These are phyloP conservation scores for Glomus cerebriforme DNA, from an alignment of 192 early-diverging fungal genomes.

Conservation along the genomic window DNA sequence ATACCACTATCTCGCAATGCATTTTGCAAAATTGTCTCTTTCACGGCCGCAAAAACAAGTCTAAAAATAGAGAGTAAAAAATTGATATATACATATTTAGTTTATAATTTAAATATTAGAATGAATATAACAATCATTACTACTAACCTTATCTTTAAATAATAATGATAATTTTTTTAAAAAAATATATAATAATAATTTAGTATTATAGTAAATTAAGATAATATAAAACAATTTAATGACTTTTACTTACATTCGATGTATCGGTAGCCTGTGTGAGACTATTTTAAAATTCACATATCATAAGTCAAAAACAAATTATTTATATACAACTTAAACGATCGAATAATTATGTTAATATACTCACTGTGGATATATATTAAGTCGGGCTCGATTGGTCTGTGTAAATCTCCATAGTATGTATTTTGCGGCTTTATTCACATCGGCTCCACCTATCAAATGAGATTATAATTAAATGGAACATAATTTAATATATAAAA, in stretches of 20 bases:
- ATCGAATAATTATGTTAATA: background rate
- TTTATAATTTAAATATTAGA: background rate
- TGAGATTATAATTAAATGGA: background rate
- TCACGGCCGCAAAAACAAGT: constrained; percentile 90
- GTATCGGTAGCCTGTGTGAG: constrained; percentile 93
- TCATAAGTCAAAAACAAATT: constrained; percentile 11
- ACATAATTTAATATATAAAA: background rate
- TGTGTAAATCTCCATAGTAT: constrained; percentile 89
- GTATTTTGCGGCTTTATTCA: constrained; percentile 83
- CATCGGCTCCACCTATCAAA: constrained; percentile 63
- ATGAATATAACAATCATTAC: background rate
- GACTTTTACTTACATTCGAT: constrained; percentile 61
- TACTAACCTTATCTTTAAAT: constrained; percentile 11
- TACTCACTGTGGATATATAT: constrained; percentile 80
- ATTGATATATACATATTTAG: background rate
- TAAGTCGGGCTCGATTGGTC: constrained; percentile 77
- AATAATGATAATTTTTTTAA: constrained; percentile 13
- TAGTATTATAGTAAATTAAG: background rate
- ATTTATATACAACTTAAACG: background rate
- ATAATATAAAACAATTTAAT: background rate
- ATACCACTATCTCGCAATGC: constrained; percentile 80
- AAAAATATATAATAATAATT: background rate
- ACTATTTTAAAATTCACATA: constrained; percentile 39
- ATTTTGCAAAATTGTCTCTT: constrained; percentile 90
- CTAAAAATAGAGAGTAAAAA: constrained; percentile 19